phyloP scores from a whole-genome alignment of 306 rosid species.

The Gleditsia sinensis region DNA sequence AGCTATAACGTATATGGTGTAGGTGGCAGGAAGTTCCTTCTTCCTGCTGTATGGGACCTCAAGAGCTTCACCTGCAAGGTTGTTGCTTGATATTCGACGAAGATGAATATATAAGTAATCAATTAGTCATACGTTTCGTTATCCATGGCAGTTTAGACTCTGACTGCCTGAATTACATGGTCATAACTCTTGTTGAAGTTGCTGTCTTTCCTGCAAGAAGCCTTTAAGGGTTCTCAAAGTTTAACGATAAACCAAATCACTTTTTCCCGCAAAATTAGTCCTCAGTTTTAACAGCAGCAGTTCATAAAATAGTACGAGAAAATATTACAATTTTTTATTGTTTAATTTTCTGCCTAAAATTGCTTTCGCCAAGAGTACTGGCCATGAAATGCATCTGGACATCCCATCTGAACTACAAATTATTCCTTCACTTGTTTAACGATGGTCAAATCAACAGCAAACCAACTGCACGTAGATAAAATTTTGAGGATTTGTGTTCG shows the following conservation, averaged over 20 bases:
- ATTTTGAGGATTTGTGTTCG: no score
- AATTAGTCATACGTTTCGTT: not conserved
- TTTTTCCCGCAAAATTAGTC: not conserved
- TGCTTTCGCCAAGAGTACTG: not conserved
- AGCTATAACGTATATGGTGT: conserved; percentile 35
- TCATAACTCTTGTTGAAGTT: not conserved
- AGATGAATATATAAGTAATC: not conserved
- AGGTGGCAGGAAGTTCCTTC: conserved; percentile 40
- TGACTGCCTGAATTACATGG: not conserved
- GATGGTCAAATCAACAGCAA: not conserved
- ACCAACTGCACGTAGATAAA: not conserved
- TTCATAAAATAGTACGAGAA: not conserved
- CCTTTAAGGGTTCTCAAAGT: not conserved
- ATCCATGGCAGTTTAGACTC: not conserved
- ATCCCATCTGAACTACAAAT: not conserved
- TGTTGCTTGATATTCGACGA: not conserved
- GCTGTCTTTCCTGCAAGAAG: not conserved
- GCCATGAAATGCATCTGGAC: not conserved
- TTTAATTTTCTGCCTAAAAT: not conserved
- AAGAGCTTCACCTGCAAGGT: conserved; percentile 23
- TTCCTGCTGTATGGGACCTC: conserved; percentile 40
- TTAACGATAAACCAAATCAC: not conserved
- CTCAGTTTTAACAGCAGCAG: not conserved
- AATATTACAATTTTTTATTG: not conserved
- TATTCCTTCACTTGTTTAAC: not conserved